Percentiles rank a stretch among this genome's conserved stretches.
phyloP scores from a whole-genome alignment of 352 stramenopile genomes.

The Plasmopara muralis region DNA sequence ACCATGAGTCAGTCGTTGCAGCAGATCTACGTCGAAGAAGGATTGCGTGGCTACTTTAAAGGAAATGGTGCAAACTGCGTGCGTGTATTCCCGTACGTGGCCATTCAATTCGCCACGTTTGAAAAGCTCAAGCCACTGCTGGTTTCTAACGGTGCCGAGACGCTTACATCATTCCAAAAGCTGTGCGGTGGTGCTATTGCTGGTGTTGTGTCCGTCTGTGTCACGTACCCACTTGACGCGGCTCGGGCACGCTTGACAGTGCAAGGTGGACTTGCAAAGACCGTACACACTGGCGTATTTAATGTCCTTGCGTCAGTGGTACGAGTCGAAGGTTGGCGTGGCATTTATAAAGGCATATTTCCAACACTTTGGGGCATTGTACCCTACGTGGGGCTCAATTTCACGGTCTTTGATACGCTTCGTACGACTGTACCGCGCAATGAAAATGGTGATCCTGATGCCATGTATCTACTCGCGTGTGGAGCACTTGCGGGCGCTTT shows the following conservation, averaged over 20 bases:
- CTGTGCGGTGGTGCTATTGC: conserved; percentile 48
- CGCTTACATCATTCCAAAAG: conserved; percentile 43
- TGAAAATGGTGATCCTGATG: conserved; percentile 37
- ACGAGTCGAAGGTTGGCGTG: conserved; percentile 45
- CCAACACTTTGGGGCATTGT: conserved; percentile 64
- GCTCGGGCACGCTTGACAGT: conserved; percentile 66
- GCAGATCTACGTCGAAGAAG: conserved; percentile 60
- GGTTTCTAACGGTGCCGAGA: conserved; percentile 30
- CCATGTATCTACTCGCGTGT: conserved; percentile 49
- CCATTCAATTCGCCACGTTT: conserved; percentile 72
- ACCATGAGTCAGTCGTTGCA: conserved; percentile 48
- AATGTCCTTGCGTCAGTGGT: conserved; percentile 47
- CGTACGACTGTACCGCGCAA: conserved; percentile 38
- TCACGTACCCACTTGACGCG: conserved; percentile 72
- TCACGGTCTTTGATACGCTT: conserved; percentile 69
- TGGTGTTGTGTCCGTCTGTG: conserved; percentile 56
- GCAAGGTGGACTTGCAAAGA: conserved; percentile 49
- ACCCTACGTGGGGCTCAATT: conserved; percentile 72
- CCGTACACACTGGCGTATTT: conserved; percentile 57
- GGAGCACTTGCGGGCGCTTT: conserved; percentile 61
- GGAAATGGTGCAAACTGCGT: conserved; percentile 78
- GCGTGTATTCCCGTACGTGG: conserved; percentile 71
- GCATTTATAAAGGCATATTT: conserved; percentile 54
- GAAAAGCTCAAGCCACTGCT: conserved; percentile 51
- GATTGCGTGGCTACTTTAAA: conserved; percentile 58